Evolutionary conservation across 805 yeast genomes (phyloP).

Genomic region (Lachancea dasiensis): DNA sequence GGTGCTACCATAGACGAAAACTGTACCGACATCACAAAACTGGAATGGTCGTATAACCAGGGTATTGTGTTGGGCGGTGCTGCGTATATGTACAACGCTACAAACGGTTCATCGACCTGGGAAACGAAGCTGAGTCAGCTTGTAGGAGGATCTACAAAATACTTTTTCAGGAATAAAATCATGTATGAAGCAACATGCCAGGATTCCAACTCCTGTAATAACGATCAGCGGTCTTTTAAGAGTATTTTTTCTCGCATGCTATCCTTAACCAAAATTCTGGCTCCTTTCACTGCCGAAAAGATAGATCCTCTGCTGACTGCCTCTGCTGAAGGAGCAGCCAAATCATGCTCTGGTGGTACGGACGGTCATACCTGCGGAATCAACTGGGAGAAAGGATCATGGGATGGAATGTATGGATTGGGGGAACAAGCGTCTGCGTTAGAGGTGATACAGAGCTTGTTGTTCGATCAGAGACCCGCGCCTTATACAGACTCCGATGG

Average conservation of each 20-base stretch:
- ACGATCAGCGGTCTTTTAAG: slow-evolving; percentile 71
- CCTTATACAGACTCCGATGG: slow-evolving; percentile 50
- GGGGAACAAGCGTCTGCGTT: slow-evolving; percentile 78
- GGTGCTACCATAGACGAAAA: slow-evolving; percentile 54
- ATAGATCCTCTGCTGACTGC: slow-evolving; percentile 39
- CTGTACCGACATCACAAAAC: slow-evolving; percentile 53
- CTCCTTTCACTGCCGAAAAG: slow-evolving; percentile 41
- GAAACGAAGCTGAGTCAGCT: slow-evolving; percentile 40
- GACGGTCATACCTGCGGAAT: slow-evolving; percentile 76
- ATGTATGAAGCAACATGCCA: slow-evolving; percentile 64
- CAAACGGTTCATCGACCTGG: slow-evolving; percentile 48
- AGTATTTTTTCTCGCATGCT: slow-evolving; percentile 62
- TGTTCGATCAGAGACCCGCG: slow-evolving; percentile 41
- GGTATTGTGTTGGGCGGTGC: slow-evolving; percentile 62
- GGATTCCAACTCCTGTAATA: slow-evolving; percentile 47
- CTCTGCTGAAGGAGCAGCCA: slow-evolving; percentile 64
- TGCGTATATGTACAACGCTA: slow-evolving; percentile 62
- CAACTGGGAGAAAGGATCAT: slow-evolving; percentile 51
- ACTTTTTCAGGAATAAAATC: slow-evolving; percentile 42
- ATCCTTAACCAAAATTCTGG: slow-evolving; percentile 50
- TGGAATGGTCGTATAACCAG: slow-evolving; percentile 66
- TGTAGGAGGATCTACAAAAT: slow-evolving; percentile 42
- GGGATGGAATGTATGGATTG: slow-evolving; percentile 65
- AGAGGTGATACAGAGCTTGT: slow-evolving; percentile 51
- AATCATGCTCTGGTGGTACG: slow-evolving; percentile 64